Evolutionary conservation across 2,329 filamentous ascomycete genomes (phyloP).

Genomic region (Fusarium buharicum): DNA sequence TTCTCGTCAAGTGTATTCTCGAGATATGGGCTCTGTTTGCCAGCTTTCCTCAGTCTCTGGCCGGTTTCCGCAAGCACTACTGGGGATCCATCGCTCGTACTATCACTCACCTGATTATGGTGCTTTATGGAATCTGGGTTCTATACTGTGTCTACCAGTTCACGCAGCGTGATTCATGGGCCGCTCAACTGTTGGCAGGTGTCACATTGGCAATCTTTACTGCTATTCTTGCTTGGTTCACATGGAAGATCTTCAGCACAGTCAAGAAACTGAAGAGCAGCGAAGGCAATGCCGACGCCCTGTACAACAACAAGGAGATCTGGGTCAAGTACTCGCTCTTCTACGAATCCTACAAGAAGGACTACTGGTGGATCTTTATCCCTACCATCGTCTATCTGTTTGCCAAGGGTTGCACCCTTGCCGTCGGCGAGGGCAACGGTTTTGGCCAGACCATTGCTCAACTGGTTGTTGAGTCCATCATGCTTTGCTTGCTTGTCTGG

Average conservation of each 20-base stretch:
- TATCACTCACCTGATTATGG: slow-evolving; percentile 87
- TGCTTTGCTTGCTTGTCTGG: slow-evolving; percentile 85
- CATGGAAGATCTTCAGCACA: slow-evolving; percentile 81
- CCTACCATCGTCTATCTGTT: slow-evolving; percentile 92
- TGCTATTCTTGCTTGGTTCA: slow-evolving; percentile 81
- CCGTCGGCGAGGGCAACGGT: slow-evolving; percentile 85
- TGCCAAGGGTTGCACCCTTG: slow-evolving; percentile 85
- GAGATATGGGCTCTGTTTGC: slow-evolving; percentile 93
- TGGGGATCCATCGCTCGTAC: slow-evolving; percentile 92
- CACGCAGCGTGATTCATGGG: slow-evolving; percentile 93
- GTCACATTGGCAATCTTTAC: slow-evolving; percentile 86
- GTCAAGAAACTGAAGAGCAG: slow-evolving; percentile 77
- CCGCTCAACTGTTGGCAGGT: slow-evolving; percentile 83
- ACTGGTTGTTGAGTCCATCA: slow-evolving; percentile 80
- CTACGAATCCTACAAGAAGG: slow-evolving; percentile 94
- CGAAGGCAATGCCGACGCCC: slow-evolving; percentile 75
- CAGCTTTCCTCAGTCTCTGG: slow-evolving; percentile 81
- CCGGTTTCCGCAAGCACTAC: slow-evolving; percentile 93
- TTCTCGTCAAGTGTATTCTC: slow-evolving; percentile 90
- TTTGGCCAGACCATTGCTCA: slow-evolving; percentile 83
- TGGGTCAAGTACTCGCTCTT: slow-evolving; percentile 98
- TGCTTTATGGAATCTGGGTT: slow-evolving; percentile 95
- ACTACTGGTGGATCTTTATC: slow-evolving; percentile 97
- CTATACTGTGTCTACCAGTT: slow-evolving; percentile 98
- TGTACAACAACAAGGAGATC: slow-evolving; percentile 89